phyloP scores from a whole-genome alignment of 1,139 yeast species.

The Hyphopichia burtonii region DNA sequence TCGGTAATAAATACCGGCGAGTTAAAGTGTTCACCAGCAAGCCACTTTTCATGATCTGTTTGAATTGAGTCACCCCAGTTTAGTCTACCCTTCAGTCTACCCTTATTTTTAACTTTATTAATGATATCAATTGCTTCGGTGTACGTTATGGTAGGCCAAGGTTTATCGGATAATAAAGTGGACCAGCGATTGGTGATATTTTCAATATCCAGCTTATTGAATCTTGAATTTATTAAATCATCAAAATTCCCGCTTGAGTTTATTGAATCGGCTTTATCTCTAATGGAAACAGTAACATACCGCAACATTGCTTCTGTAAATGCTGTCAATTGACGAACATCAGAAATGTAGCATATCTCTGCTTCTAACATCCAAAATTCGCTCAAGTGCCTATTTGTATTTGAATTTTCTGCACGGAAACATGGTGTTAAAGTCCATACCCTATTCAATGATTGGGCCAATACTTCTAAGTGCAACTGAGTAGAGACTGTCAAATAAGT shows the following conservation, averaged over 20 bases:
- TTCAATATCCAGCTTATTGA: conserved; percentile 31
- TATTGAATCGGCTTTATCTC: neutral
- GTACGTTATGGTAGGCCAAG: conserved; percentile 78
- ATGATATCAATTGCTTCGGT: conserved; percentile 61
- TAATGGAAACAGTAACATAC: conserved; percentile 37
- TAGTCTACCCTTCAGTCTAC: conserved; percentile 20
- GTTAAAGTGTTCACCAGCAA: conserved; percentile 66
- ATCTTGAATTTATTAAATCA: conserved; percentile 44
- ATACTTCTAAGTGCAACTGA: conserved; percentile 84
- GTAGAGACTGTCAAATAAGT: conserved; percentile 86
- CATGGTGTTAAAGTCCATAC: conserved; percentile 94
- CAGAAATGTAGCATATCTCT: conserved; percentile 68
- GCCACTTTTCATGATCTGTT: conserved; percentile 89
- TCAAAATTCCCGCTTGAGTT: conserved; percentile 29
- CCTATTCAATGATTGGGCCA: conserved; percentile 69
- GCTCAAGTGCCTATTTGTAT: conserved; percentile 85
- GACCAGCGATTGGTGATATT: conserved; percentile 34
- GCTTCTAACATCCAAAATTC: conserved; percentile 99
- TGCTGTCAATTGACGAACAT: conserved; percentile 57
- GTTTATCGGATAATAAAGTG: conserved; percentile 20
- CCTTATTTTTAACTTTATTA: conserved; percentile 36
- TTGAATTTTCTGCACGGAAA: conserved; percentile 89
- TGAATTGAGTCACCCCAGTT: conserved; percentile 74
- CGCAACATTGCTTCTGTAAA: conserved; percentile 73
- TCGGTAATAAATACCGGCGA: conserved; percentile 88